Evolutionary conservation across 2,329 filamentous ascomycete species (phyloP), one percentile per base, ranked within the genome.

Genomic region (Phialophora macrospora): DNA sequence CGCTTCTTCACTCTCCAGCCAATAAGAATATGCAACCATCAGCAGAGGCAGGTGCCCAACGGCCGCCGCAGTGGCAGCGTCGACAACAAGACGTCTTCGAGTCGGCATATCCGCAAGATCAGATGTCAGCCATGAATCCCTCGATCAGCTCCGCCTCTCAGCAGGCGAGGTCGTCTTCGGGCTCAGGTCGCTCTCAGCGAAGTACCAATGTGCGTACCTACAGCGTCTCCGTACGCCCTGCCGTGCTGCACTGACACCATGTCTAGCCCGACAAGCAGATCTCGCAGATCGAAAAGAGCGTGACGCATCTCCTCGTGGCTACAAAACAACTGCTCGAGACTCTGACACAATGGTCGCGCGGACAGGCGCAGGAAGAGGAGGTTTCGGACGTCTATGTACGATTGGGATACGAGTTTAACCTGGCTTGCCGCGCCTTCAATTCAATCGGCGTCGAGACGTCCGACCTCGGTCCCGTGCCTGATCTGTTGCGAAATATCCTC

Each of bases 321-420:
- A 99, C 95, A 38, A 99, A 99, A 78, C 93, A 98, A 79, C 88
- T 99, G 2, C 89, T 99, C 68, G 95, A 99, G 81, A 99, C 94
- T 5, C 84, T 99, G 68, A 99, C 95, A 55, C 91, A 96, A 83
- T 99, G 95, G 95, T 99, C 95, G 66, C 91, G 94, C 64, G 90
- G 91, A 68, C 89, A 91, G 73, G 93, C 95, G 62, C 93, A 92
- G 69, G 95, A 99, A 79, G 91, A 90, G 68, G 92, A 98, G 77
- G 95, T 99, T 66, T 98, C 95, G 12, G 95, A 99, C 77, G 95
- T 99, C 73, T 99, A 99, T 76, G 95, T 99, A 67, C 90, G 95
- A 67, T 82, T 99, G 68, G 95, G 95, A 55, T 99, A 99, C 80
- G 95, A 99, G 79, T 99, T 99, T 84, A 99, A 99, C 80, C 95